These are phyloP conservation scores for Cutaneotrichosporon sp. DNA, from an alignment of 1,284 basidiomycete species.

Conservation along the genomic window DNA sequence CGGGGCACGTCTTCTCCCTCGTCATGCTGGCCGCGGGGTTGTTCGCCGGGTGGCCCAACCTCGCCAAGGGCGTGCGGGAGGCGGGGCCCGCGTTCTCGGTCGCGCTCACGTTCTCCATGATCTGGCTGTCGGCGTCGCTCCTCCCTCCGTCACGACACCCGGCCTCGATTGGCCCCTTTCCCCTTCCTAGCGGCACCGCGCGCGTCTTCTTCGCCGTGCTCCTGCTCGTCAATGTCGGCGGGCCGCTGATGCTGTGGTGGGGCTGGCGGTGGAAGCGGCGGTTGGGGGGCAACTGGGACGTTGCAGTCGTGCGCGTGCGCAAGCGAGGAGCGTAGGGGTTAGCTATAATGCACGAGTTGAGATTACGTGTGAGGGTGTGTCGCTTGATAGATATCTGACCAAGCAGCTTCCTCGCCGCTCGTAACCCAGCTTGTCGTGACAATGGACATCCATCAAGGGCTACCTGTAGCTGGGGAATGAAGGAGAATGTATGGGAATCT, in stretches of 20 bases:
- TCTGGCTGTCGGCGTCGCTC: conserved; percentile 37
- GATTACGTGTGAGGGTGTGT: too few relatives aligned
- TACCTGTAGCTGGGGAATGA: conserved; percentile 7
- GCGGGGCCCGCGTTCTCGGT: conserved; percentile 37
- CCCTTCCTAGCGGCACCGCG: conserved; percentile 24
- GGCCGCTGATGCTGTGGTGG: conserved; percentile 44
- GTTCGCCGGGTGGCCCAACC: conserved; percentile 81
- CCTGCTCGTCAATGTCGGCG: conserved; percentile 38
- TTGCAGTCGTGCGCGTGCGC: conserved; percentile 41
- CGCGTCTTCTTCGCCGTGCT: conserved; percentile 29
- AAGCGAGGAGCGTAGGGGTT: conserved; percentile 15
- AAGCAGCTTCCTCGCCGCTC: too few relatives aligned
- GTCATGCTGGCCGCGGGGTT: conserved; percentile 81
- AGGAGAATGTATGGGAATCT: not conserved
- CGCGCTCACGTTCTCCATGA: conserved; percentile 36
- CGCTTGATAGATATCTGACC: too few relatives aligned
- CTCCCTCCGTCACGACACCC: conserved; percentile 17
- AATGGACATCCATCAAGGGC: conserved; percentile 7
- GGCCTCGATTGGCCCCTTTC: not conserved
- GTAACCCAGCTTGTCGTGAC: too few relatives aligned
- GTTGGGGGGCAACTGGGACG: conserved; percentile 48
- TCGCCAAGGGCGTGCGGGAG: conserved; percentile 72
- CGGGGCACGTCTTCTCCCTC: conserved; percentile 85
- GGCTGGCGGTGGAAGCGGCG: conserved; percentile 49
- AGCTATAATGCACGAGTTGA: too few relatives aligned